phyloP scores from a whole-genome alignment of 1,284 basidiomycete species.

The Puccinia hordei region DNA sequence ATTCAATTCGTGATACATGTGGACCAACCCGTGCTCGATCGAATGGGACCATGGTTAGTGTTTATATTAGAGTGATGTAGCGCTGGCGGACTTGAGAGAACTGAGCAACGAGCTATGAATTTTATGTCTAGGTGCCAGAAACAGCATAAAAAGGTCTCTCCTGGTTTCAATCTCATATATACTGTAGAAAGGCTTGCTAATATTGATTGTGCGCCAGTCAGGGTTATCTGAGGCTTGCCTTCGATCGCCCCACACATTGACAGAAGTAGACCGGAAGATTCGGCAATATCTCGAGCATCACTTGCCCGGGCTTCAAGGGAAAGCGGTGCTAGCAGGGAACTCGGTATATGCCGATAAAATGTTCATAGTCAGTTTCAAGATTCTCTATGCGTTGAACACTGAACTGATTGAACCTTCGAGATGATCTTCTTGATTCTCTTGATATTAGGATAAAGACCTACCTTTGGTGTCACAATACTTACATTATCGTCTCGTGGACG shows the following conservation, averaged over 20 bases:
- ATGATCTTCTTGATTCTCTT: background rate
- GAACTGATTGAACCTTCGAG: background rate
- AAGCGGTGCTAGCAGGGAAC: constrained; percentile 58
- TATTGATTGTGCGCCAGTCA: constrained; percentile 15
- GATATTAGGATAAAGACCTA: constrained; percentile 40
- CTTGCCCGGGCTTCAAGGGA: constrained; percentile 43
- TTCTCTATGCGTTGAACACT: background rate
- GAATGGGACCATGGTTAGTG: constrained; percentile 39
- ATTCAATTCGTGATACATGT: constrained; percentile 45
- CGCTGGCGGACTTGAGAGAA: background rate
- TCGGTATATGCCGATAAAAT: constrained; percentile 59
- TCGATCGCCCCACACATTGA: constrained; percentile 51
- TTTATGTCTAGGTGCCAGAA: constrained; percentile 41
- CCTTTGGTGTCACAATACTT: constrained; percentile 34
- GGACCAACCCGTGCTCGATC: constrained; percentile 24
- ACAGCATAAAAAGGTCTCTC: constrained; percentile 41
- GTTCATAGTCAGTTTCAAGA: constrained; percentile 55
- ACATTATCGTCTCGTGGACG: constrained; percentile 48
- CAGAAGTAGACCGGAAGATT: constrained; percentile 34
- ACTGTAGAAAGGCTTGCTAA: background rate
- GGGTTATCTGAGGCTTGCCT: constrained; percentile 31
- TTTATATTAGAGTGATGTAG: background rate
- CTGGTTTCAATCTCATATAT: background rate
- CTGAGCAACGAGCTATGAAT: background rate
- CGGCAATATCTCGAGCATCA: constrained; percentile 52